Evolutionary conservation across 2,329 filamentous ascomycete species (phyloP), one percentile per base, ranked within the genome.

Genomic region (Fusarium globosum): DNA sequence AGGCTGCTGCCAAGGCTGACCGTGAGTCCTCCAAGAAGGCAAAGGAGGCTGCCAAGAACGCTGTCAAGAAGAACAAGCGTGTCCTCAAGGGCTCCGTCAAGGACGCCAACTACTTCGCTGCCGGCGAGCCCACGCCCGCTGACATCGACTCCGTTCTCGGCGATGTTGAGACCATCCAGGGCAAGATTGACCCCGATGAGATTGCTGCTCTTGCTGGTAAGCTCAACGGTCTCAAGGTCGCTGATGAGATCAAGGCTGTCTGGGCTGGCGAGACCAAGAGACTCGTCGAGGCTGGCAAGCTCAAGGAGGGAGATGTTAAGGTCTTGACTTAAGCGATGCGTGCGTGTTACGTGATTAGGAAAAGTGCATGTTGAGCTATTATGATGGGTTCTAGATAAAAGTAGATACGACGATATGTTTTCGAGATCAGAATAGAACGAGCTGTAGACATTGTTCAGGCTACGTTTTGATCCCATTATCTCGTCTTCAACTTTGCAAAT

Each of bases 51-150:
- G 96, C 96, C 66, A 99, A 99, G 91, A 98, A 95, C 81, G 96
- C 96, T 20, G 93, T 96, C 79, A 99, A 99, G 93, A 99, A 99
- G 93, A 99, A 99, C 90, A 98, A 98, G 90, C 94, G 96, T 88
- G 93, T 98, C 53, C 91, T 99, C 78, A 95, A 97, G 84, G 92
- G 91, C 71, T 95, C 94, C 75, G 93, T 96, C 85, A 99, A 99
- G 89, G 96, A 99, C 77, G 95, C 94, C 79, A 98, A 98, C 88
- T 99, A 99, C 91, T 98, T 99, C 83, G 88, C 87, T 65, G 91
- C 91, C 61, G 93, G 91, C 61, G 93, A 95, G 68, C 86, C 92
- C 33, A 89, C 93, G n/a, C 87, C 94, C 20, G 86, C 90, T 16
- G 90, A 94, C 81, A 94, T 99, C 76, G 95, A 98, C 80, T 86